phyloP scores from a whole-genome alignment of 2,329 filamentous ascomycete genomes.

The Penicillium verrucosum region DNA sequence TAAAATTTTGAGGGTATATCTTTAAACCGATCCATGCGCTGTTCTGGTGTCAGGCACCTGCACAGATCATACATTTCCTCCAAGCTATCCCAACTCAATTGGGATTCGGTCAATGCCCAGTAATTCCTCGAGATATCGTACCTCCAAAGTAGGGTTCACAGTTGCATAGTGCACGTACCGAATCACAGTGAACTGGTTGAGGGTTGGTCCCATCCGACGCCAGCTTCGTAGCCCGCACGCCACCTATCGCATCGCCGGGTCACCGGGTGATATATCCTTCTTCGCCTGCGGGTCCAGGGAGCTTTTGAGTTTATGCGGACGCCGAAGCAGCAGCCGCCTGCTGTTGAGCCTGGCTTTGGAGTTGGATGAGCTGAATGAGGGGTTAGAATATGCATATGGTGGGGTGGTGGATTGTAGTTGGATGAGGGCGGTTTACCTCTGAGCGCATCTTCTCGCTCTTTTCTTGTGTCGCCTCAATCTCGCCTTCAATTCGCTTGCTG shows the following conservation, averaged over 20 bases:
- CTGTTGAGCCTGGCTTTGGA: constrained; percentile 39
- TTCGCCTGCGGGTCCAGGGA: neutral
- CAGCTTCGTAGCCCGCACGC: neutral
- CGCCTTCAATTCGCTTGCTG: constrained; percentile 64
- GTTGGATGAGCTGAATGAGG: constrained; percentile 35
- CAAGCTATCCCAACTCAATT: neutral
- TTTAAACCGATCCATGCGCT: constrained; percentile 1
- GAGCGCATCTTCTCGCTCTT: constrained; percentile 63
- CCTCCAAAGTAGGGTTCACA: neutral
- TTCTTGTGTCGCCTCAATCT: constrained; percentile 62
- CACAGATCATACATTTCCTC: neutral
- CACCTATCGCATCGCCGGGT: neutral
- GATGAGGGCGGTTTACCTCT: constrained; percentile 50
- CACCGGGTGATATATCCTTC: neutral
- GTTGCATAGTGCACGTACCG: neutral
- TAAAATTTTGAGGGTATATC: constrained; percentile 19
- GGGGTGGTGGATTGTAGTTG: neutral
- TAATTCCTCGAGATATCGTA: neutral
- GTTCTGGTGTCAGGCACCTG: neutral
- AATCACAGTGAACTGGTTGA: neutral
- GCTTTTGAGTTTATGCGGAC: constrained; percentile 27
- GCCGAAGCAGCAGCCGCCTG: constrained; percentile 31
- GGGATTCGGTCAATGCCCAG: neutral
- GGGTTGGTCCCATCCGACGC: neutral
- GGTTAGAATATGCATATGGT: constrained; percentile 16